Base-by-base conservation (phyloP, 345 rosid species). In the Populus tremula region DNA sequence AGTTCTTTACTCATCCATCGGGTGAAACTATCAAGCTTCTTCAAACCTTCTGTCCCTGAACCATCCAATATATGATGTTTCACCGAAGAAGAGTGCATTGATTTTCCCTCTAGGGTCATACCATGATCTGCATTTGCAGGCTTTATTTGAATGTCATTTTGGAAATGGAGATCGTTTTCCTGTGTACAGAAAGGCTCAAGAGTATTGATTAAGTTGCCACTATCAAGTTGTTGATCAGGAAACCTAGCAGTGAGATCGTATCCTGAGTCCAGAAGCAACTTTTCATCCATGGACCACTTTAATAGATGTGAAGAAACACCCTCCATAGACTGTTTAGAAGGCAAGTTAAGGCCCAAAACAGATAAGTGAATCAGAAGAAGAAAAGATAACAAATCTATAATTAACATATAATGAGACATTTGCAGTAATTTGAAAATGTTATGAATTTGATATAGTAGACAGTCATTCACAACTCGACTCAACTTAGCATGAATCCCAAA, bases 1-100 rank as follows among this genome's bases (percentile, higher is more conserved):
- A 96, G 92, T 85, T 92, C 98, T 81, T 88, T 93, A 81, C 93
- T 91, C 94, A 92, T 90, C 99, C 99, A 93, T 66, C 94, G 89
- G 70, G 85, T 87, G 87, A 96, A 96, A 79, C 99, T 96, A 78
- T 96, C 99, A 80, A 87, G 85, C 85, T 96, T 96, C 86, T 91
- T 91, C 82, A 96, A 77, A 81, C 93, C 90, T 67, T 86, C 93
- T 77, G 84, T 79, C 35, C 82, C 56, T 71, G 90, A 79, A 76
- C 86, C 83, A 64, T 89, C 88, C 69, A 88, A 76, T 71, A 90
- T 43, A 50, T 85, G 88, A 62, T 85, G 87, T 76, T 85, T 92
- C 84, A 78, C 74, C 17, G 86, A 78, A 66, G 86, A 82, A 79
- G 84, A 79, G 78, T 77, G 79, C 70, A 84, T 75, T 38, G 87